Evolutionary conservation across 345 rosid genomes (phyloP).

Genomic region (Salix koriyanagi): DNA sequence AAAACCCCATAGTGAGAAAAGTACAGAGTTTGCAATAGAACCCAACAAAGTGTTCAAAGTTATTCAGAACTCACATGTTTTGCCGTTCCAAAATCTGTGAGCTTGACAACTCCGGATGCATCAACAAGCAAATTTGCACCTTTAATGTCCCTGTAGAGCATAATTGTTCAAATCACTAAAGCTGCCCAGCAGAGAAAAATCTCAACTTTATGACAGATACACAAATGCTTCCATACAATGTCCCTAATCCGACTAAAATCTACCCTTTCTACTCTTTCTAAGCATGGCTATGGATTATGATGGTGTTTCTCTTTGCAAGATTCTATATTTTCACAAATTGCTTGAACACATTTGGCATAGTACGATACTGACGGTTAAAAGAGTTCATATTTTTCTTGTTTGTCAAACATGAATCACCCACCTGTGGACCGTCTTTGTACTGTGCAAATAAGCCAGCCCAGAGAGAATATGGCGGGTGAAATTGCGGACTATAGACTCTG

Average conservation of each 20-base stretch:
- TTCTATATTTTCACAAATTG: not conserved
- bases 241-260: not conserved
- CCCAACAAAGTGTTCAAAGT: not conserved
- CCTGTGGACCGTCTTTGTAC: constrained; percentile 67
- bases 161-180: constrained; percentile 13
- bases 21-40: not conserved
- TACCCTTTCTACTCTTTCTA: not conserved
- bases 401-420: constrained; percentile 31
- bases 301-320: not conserved
- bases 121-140: constrained; percentile 78
- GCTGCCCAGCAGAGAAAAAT: not conserved
- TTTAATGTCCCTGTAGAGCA: constrained; percentile 58
- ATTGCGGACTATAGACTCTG: constrained; percentile 64
- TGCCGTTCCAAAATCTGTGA: constrained; percentile 81
- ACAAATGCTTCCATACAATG: not conserved
- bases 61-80: constrained; percentile 48
- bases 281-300: not conserved
- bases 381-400: not conserved
- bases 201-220: constrained; percentile 2
- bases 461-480: constrained; percentile 68
- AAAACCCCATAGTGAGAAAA: not conserved
- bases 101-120: constrained; percentile 54
- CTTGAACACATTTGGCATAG: constrained; percentile 1
- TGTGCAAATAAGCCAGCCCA: constrained; percentile 59
- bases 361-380: not conserved